phyloP scores from a whole-genome alignment of 768 basidiomycete species.

The Mycena rosella region DNA sequence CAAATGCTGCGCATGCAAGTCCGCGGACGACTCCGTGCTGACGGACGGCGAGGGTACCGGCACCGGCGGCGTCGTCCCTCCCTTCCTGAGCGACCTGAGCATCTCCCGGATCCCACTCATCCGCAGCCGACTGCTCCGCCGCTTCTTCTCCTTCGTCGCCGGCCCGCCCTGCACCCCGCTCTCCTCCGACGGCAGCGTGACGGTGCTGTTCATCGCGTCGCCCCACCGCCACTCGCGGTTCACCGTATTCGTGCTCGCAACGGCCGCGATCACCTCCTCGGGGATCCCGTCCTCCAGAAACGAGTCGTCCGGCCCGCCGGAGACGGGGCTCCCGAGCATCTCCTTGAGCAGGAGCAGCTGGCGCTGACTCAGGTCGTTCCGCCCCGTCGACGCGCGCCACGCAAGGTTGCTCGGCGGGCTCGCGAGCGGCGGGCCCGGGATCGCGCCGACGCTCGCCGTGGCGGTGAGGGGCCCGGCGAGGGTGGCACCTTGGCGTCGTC shows the following conservation, averaged over 20 bases:
- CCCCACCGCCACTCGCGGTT: conserved; percentile 84
- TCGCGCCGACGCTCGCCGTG: conserved; percentile 22
- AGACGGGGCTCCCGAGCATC: conserved; percentile 67
- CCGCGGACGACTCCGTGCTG: conserved; percentile 69
- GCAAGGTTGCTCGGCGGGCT: conserved; percentile 54
- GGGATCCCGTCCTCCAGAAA: conserved; percentile 43
- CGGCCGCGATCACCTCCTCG: conserved; percentile 42
- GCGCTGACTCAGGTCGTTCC: conserved; percentile 86
- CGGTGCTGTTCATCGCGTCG: conserved; percentile 77
- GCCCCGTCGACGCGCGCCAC: conserved; percentile 88
- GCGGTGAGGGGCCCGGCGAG: conserved; percentile 9
- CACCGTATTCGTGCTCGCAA: conserved; percentile 44
- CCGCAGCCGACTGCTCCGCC: conserved; percentile 64
- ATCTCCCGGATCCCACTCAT: conserved; percentile 83
- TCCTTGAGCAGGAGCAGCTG: conserved; percentile 84
- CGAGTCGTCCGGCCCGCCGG: conserved; percentile 45
- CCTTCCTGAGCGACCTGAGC: conserved; percentile 73
- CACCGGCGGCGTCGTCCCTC: conserved; percentile 51
- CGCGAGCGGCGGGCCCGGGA: conserved; percentile 44
- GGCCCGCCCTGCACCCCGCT: conserved; percentile 47
- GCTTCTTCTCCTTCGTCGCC: conserved; percentile 60
- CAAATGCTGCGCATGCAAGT: conserved; percentile 52
- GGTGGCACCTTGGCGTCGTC: conserved; percentile 64
- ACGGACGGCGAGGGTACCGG: conserved; percentile 64
- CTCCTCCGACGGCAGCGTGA: conserved; percentile 83